phyloP scores from a whole-genome alignment of 257 asterid genomes.

The Solanum acaule region DNA sequence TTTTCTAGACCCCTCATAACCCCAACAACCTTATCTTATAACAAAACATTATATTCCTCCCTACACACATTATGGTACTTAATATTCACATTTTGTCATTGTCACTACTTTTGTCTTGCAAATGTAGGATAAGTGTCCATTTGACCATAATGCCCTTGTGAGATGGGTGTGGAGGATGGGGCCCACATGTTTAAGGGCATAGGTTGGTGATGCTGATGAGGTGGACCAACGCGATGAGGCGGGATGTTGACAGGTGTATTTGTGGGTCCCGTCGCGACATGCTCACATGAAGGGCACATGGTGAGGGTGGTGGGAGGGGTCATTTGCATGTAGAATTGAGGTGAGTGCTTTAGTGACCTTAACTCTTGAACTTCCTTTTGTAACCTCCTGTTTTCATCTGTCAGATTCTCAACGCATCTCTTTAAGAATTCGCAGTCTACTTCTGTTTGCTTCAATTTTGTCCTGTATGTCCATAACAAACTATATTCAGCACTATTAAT shows the following conservation, averaged over 20 bases:
- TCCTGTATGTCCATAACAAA: slow-evolving; percentile 21
- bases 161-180: slow-evolving; percentile 1
- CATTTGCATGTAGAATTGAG: slow-evolving; percentile 79
- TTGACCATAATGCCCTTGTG: neutral
- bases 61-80: neutral
- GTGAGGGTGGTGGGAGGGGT: slow-evolving; percentile 77
- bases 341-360: slow-evolving; percentile 56
- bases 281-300: slow-evolving; percentile 88
- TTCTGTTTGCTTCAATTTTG: slow-evolving; percentile 84
- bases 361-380: slow-evolving; percentile 77
- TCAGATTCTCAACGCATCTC: slow-evolving; percentile 64
- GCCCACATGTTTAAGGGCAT: slow-evolving; percentile 48
- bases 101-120: neutral
- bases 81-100: neutral
- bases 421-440: slow-evolving; percentile 66
- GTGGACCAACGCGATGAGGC: neutral
- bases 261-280: slow-evolving; percentile 22
- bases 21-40: slow-evolving; percentile 17
- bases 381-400: slow-evolving; percentile 59
- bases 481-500: neutral
- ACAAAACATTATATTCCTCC: neutral
- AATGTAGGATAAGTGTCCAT: neutral
- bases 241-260: neutral
- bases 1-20: neutral
- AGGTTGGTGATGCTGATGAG: slow-evolving; percentile 18